phyloP scores from a whole-genome alignment of 805 yeast species.

The Candida argentea region DNA sequence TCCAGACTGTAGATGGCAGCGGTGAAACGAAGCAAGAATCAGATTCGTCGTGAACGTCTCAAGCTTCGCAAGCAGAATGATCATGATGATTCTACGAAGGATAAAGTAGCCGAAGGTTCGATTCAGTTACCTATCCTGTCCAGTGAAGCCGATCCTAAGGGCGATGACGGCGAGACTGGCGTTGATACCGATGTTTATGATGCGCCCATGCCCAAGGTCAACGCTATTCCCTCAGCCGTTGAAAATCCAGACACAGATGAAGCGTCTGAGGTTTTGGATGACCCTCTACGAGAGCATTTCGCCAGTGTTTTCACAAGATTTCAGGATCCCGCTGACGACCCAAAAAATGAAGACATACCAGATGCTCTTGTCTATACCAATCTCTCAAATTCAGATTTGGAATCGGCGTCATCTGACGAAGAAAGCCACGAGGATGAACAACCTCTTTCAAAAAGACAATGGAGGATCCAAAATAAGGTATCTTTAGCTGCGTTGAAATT shows the following conservation, averaged over 20 bases:
- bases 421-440: conserved; percentile 11
- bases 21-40: conserved; percentile 38
- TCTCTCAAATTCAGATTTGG: not conserved
- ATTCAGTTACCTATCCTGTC: too few species aligned
- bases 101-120: conserved; percentile 1
- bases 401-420: conserved; percentile 14
- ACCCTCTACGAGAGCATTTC: not conserved
- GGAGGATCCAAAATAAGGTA: conserved; percentile 42
- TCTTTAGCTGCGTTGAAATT: conserved; percentile 63
- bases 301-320: too few species aligned
- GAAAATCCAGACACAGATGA: not conserved
- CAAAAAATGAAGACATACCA: not conserved
- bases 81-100: not conserved
- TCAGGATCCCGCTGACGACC: too few species aligned
- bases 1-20: too few species aligned
- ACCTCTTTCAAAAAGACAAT: conserved; percentile 38
- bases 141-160: too few species aligned
- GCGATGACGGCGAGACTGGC: too few species aligned
- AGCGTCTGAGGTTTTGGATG: not conserved
- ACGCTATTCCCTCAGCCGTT: too few species aligned
- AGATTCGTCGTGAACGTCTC: conserved; percentile 34
- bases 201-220: too few species aligned
- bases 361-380: not conserved
- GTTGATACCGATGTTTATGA: too few species aligned
- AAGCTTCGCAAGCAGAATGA: conserved; percentile 1